A percentile compares a stretch with the other conserved stretches of the same genome.
Conservation (phyloP, 495 filamentous ascomycete species). For the Echria macrotheca region DNA sequence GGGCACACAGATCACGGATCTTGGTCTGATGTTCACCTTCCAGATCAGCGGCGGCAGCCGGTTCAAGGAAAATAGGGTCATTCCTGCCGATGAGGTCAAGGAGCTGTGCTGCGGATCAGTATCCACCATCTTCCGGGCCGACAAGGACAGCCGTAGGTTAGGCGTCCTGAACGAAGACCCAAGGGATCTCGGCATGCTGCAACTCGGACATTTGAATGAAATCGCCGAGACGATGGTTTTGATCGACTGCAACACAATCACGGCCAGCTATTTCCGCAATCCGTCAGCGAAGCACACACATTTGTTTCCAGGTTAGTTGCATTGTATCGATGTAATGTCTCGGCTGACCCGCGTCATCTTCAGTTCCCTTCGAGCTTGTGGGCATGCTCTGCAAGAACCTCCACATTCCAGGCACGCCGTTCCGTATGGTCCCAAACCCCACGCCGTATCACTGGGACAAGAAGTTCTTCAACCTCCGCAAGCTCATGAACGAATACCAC, state of each 20-base stretch:
- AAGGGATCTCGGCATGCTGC: constrained; percentile 29
- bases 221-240: constrained; percentile 40
- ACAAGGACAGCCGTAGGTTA: constrained; percentile 29
- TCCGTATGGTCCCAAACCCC: constrained; percentile 46
- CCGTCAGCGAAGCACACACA: constrained; percentile 33
- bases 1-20: constrained; percentile 35
- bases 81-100: constrained; percentile 43
- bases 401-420: constrained; percentile 35
- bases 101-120: constrained; percentile 42
- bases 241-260: constrained; percentile 39
- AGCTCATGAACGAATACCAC: constrained; percentile 28
- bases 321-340: too few relatives aligned
- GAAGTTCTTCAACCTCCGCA: constrained; percentile 32
- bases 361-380: constrained; percentile 47
- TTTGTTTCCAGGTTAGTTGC: constrained; percentile 43
- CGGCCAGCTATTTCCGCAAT: constrained; percentile 33
- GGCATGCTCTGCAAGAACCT: constrained; percentile 47
- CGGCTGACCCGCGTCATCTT: too few relatives aligned
- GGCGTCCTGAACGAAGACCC: constrained; percentile 33
- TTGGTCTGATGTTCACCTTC: constrained; percentile 45
- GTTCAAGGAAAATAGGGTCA: constrained; percentile 40
- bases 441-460: constrained; percentile 43
- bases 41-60: constrained; percentile 35
- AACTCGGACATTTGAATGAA: constrained; percentile 34
- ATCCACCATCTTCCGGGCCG: constrained; percentile 39